These are phyloP conservation scores for Porodaedalea pini DNA, from an alignment of 1,284 basidiomycete species.

Conservation along the genomic window DNA sequence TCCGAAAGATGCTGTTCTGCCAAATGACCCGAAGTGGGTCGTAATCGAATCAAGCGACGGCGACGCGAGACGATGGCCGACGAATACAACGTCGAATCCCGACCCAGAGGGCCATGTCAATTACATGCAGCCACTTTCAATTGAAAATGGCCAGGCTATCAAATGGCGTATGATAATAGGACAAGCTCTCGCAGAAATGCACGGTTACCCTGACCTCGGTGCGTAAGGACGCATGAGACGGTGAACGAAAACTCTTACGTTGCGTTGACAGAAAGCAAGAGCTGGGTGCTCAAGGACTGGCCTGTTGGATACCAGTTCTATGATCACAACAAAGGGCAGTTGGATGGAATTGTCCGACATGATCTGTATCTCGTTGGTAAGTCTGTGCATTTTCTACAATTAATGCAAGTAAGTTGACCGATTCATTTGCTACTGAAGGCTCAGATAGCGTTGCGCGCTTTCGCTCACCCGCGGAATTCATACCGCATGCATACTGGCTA, in stretches of 20 bases:
- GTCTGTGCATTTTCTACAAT: conserved; percentile 22
- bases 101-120: conserved; percentile 64
- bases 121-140: conserved; percentile 51
- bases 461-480: conserved; percentile 76
- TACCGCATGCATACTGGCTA: conserved; percentile 79
- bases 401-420: neutral
- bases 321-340: conserved; percentile 67
- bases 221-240: conserved; percentile 22
- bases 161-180: conserved; percentile 62
- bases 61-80: conserved; percentile 47
- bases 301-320: conserved; percentile 68
- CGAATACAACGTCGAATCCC: conserved; percentile 48
- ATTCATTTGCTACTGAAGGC: conserved; percentile 36
- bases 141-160: conserved; percentile 47
- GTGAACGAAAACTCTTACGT: neutral
- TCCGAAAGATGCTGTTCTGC: conserved; percentile 33
- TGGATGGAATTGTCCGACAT: conserved; percentile 48
- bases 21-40: conserved; percentile 49
- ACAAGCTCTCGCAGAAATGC: conserved; percentile 47
- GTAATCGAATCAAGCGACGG: conserved; percentile 64
- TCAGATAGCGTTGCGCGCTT: conserved; percentile 49
- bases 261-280: conserved; percentile 42
- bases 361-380: conserved; percentile 75
- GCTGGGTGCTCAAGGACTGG: conserved; percentile 61
- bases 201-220: conserved; percentile 39